Evolutionary conservation across 306 rosid species (phyloP).

Genomic region (Benincasa hispida): DNA sequence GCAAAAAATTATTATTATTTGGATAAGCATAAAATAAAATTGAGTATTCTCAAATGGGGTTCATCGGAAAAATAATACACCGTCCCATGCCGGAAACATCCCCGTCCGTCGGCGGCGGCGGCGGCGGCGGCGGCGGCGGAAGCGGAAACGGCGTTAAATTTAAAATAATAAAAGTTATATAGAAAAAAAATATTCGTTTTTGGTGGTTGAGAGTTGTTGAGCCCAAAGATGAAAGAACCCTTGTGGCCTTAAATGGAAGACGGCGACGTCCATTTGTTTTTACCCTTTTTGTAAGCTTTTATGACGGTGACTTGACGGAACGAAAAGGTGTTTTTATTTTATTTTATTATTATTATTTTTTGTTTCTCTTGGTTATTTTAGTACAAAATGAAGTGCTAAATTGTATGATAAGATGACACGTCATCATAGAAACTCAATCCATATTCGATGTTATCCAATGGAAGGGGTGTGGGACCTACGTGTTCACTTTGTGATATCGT

Average conservation of each 20-base stretch:
- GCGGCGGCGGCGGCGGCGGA: background rate
- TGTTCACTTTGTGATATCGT: background rate
- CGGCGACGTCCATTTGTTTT: background rate
- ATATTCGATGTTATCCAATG: background rate
- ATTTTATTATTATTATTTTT: too few relatives aligned
- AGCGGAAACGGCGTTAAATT: background rate
- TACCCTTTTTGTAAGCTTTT: background rate
- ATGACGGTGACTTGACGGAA: background rate
- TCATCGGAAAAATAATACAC: background rate
- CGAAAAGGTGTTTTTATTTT: background rate
- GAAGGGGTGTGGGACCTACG: background rate
- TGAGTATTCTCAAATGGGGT: background rate
- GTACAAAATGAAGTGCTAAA: too few relatives aligned
- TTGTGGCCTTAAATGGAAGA: background rate
- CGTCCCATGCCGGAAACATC: background rate
- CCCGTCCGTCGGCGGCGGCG: background rate
- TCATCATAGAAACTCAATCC: background rate
- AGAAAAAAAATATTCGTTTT: too few relatives aligned
- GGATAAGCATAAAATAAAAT: background rate
- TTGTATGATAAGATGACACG: background rate
- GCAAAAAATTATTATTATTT: too few relatives aligned
- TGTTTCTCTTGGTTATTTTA: too few relatives aligned
- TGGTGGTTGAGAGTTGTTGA: too few relatives aligned
- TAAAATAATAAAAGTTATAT: too few relatives aligned
- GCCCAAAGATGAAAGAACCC: too few relatives aligned